Evolutionary conservation across 331 rosid species (phyloP).

Genomic region (Stylosanthes scabra): DNA sequence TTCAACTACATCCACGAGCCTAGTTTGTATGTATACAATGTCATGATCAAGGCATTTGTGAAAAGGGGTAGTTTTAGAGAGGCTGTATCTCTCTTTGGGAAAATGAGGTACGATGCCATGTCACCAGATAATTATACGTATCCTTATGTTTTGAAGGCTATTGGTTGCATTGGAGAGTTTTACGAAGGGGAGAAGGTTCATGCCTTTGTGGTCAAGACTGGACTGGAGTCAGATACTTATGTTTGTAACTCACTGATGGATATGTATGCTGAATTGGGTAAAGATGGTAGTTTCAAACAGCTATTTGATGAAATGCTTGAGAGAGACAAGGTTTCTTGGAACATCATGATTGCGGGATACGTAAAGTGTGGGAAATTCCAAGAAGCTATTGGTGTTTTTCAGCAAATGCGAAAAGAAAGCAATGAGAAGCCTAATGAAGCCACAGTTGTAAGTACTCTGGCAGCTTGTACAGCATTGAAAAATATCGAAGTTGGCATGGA

Average conservation of each 20-base stretch:
- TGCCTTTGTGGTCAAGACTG: constrained; percentile 65
- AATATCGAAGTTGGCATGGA: constrained; percentile 66
- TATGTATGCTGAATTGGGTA: constrained; percentile 62
- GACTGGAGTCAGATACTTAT: constrained; percentile 63
- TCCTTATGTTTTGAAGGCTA: constrained; percentile 75
- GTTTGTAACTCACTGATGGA: constrained; percentile 77
- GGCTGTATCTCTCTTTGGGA: constrained; percentile 51
- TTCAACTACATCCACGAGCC: constrained; percentile 52
- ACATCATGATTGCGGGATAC: constrained; percentile 65
- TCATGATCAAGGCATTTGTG: constrained; percentile 61
- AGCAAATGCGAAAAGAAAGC: constrained; percentile 58
- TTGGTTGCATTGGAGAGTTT: constrained; percentile 58
- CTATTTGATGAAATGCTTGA: constrained; percentile 53
- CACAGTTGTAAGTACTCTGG: constrained; percentile 69
- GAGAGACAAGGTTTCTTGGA: constrained; percentile 71
- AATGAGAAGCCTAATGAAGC: constrained; percentile 64
- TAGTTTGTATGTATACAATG: constrained; percentile 58
- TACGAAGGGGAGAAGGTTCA: constrained; percentile 63
- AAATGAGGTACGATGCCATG: constrained; percentile 54
- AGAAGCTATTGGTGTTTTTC: constrained; percentile 59
- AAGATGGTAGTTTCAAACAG: constrained; percentile 13
- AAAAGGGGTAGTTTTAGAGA: constrained; percentile 51
- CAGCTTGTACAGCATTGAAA: constrained; percentile 66
- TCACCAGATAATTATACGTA: constrained; percentile 80
- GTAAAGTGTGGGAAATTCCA: constrained; percentile 59